phyloP scores from a whole-genome alignment of 129 eudicot genomes.

The Glebionis coronaria region DNA sequence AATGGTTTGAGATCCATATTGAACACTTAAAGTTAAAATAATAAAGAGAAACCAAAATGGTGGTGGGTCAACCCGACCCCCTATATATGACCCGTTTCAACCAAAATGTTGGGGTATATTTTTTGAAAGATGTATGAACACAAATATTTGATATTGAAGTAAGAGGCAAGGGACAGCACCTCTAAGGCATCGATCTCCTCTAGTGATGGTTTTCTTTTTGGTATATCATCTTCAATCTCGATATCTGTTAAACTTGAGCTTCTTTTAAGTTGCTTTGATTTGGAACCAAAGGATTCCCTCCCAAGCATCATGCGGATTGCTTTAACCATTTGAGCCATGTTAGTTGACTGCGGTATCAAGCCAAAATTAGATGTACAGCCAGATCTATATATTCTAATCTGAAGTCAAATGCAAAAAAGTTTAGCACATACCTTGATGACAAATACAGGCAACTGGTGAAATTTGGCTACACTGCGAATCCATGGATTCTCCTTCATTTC shows the following conservation, averaged over 20 bases:
- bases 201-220: constrained; percentile 77
- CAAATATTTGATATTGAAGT: no score
- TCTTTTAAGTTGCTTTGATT: constrained; percentile 38
- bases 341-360: constrained; percentile 60
- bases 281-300: constrained; percentile 45
- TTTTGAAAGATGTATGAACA: no score
- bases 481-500: constrained; percentile 92
- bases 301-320: constrained; percentile 92
- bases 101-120: no score
- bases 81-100: no score
- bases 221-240: constrained; percentile 91
- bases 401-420: not conserved
- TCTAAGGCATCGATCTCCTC: constrained; percentile 98
- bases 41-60: no score
- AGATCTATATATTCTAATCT: not conserved
- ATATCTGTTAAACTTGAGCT: constrained; percentile 47
- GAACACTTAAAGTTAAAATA: no score
- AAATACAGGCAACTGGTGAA: constrained; percentile 80
- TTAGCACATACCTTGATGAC: constrained; percentile 70
- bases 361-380: constrained; percentile 3
- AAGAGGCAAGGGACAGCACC: constrained; percentile 33
- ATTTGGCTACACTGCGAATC: constrained; percentile 86
- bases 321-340: constrained; percentile 96
- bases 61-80: no score
- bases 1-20: no score